Evolutionary conservation across 192 early-diverging fungal species (phyloP).

Genomic region (Podila epigama): DNA sequence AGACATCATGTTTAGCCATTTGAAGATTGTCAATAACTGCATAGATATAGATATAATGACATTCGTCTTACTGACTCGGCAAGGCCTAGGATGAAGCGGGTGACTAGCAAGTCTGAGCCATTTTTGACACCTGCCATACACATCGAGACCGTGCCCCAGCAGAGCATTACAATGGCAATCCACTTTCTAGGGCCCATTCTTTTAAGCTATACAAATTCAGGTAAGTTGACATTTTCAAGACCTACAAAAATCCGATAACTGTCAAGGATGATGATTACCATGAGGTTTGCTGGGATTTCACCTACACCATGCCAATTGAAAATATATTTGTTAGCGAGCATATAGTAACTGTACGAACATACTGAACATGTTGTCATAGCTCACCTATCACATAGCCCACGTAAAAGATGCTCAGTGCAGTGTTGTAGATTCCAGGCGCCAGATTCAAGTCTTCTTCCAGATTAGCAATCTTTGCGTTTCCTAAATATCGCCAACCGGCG

Average conservation of each 20-base stretch:
- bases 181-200: slow-evolving; percentile 1
- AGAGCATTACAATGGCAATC: slow-evolving; percentile 4
- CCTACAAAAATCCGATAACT: not conserved
- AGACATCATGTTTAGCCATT: not conserved
- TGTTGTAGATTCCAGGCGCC: slow-evolving; percentile 50
- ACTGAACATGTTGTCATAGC: not conserved
- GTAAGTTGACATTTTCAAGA: no score
- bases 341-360: not conserved
- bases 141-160: slow-evolving; percentile 5
- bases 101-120: slow-evolving; percentile 39
- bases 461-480: slow-evolving; percentile 58
- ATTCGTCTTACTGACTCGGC: slow-evolving; percentile 46
- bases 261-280: not conserved
- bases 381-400: slow-evolving; percentile 54
- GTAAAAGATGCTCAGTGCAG: slow-evolving; percentile 66
- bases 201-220: not conserved
- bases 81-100: slow-evolving; percentile 61
- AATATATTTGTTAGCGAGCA: not conserved
- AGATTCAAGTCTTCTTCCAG: slow-evolving; percentile 50
- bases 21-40: not conserved
- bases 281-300: slow-evolving; percentile 6
- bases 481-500: no score
- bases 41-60: not conserved
- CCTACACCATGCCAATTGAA: not conserved
- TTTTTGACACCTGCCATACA: slow-evolving; percentile 13